A percentile compares a stretch with the other conserved stretches of the same genome.
Conservation (phyloP, 2,329 filamentous ascomycete species). For the Colletotrichum godetiae region DNA sequence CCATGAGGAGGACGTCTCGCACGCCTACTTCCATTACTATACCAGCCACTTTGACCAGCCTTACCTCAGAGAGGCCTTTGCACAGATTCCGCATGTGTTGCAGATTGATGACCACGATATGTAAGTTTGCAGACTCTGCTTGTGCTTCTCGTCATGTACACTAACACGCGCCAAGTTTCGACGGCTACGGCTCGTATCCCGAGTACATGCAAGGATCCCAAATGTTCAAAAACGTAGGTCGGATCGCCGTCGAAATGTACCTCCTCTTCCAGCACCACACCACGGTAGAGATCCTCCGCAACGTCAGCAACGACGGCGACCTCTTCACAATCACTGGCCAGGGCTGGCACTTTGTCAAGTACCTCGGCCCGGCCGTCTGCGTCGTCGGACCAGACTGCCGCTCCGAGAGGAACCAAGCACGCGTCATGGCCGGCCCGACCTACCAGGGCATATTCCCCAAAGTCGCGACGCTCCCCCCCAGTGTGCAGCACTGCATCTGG, state of each 20-base stretch:
- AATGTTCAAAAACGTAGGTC: slow-evolving; percentile 98
- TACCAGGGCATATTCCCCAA: slow-evolving; percentile 99
- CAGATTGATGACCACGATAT: slow-evolving; percentile 98
- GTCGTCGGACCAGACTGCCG: slow-evolving; percentile 92
- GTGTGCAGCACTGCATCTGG: slow-evolving; percentile 96
- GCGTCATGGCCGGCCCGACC: slow-evolving; percentile 94
- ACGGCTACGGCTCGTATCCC: slow-evolving; percentile 96
- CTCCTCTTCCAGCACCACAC: slow-evolving; percentile 98
- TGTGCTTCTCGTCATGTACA: too few relatives aligned
- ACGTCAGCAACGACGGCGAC: slow-evolving; percentile 87
- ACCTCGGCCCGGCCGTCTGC: slow-evolving; percentile 89
- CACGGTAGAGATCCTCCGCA: slow-evolving; percentile 90
- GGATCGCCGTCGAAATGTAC: slow-evolving; percentile 97
- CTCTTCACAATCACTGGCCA: slow-evolving; percentile 97
- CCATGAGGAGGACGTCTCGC: slow-evolving; percentile 93
- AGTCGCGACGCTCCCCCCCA: slow-evolving; percentile 87
- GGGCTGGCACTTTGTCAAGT: slow-evolving; percentile 99
- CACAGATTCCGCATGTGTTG: slow-evolving; percentile 93
- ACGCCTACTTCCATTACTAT: slow-evolving; percentile 99
- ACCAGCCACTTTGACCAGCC: slow-evolving; percentile 98
- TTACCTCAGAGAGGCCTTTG: slow-evolving; percentile 92
- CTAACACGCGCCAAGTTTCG: slow-evolving; percentile 71
- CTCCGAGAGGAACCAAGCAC: slow-evolving; percentile 88
- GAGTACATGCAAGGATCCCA: slow-evolving; percentile 98
- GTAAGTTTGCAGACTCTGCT: slow-evolving; percentile 65